A percentile compares a stretch with the other conserved stretches of the same genome.
Evolutionary conservation across 1,139 yeast genomes (phyloP).

Genomic region (Yueomyces sp.): DNA sequence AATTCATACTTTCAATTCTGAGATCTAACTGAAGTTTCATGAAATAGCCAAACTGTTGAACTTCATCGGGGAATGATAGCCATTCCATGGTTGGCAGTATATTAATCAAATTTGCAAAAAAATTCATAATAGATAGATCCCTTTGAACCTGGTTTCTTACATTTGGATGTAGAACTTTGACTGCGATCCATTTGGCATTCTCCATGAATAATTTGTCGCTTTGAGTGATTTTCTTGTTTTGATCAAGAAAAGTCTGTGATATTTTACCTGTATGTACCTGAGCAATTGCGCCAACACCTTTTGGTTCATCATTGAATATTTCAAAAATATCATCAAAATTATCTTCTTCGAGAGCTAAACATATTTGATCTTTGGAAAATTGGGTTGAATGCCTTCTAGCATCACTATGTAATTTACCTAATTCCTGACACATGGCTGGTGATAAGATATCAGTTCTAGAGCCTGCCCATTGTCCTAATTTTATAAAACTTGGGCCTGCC

Average conservation of each 20-base stretch:
- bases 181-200: conserved; percentile 51
- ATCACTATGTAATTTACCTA: conserved; percentile 70
- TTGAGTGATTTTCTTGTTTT: conserved; percentile 23
- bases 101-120: conserved; percentile 62
- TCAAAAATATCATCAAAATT: conserved; percentile 59
- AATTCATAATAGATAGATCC: conserved; percentile 72
- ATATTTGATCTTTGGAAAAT: conserved; percentile 47
- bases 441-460: conserved; percentile 94
- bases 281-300: conserved; percentile 96
- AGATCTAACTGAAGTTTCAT: conserved; percentile 85
- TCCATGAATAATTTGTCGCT: conserved; percentile 2
- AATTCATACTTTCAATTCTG: conserved; percentile 76
- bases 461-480: conserved; percentile 98
- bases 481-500: conserved; percentile 92
- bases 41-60: conserved; percentile 69
- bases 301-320: conserved; percentile 59
- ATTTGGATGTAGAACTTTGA: conserved; percentile 83
- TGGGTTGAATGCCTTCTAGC: conserved; percentile 60
- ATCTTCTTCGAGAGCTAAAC: conserved; percentile 46
- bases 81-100: conserved; percentile 90
- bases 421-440: conserved; percentile 60
- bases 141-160: conserved; percentile 63
- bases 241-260: conserved; percentile 30
- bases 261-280: conserved; percentile 80
- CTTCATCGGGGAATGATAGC: conserved; percentile 91